These are phyloP conservation scores for Theileria orientalis DNA, from an alignment of 169 alveolate species.

Conservation along the genomic window DNA sequence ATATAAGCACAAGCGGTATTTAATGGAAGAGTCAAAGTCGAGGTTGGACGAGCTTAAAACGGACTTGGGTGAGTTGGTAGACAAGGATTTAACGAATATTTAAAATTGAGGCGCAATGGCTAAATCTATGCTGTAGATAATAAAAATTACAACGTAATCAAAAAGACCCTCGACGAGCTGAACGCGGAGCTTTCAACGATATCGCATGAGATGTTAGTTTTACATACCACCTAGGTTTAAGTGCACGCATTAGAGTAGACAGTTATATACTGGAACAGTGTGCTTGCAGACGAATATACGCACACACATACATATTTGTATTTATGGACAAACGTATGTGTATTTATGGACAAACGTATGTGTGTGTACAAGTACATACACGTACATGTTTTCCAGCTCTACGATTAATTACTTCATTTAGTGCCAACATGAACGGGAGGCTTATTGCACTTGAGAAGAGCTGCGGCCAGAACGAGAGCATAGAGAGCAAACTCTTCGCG, in stretches of 20 bases:
- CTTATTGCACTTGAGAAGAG: slow-evolving; percentile 30
- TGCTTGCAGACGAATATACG: too few relatives aligned
- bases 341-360: too few relatives aligned
- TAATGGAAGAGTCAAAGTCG: slow-evolving; percentile 47
- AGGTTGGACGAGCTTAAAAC: slow-evolving; percentile 36
- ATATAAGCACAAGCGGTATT: slow-evolving; percentile 29
- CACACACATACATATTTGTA: too few relatives aligned
- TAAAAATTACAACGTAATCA: slow-evolving; percentile 2
- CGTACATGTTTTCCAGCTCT: too few relatives aligned
- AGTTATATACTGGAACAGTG: too few relatives aligned
- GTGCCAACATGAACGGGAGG: slow-evolving; percentile 46
- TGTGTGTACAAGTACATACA: too few relatives aligned
- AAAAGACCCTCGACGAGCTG: neutral
- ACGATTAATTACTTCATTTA: neutral
- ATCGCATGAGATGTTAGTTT: slow-evolving; percentile 13
- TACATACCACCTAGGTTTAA: neutral
- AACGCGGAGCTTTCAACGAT: slow-evolving; percentile 1
- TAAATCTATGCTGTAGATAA: slow-evolving; percentile 2
- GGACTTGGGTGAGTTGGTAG: slow-evolving; percentile 31
- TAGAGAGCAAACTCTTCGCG: slow-evolving; percentile 4
- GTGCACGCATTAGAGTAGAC: neutral
- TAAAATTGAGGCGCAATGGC: slow-evolving; percentile 19
- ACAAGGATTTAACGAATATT: neutral
- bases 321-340: too few relatives aligned
- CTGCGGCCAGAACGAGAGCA: slow-evolving; percentile 5